phyloP scores from a whole-genome alignment of 2,329 filamentous ascomycete species.

The Emmonsiellopsis sp. region DNA sequence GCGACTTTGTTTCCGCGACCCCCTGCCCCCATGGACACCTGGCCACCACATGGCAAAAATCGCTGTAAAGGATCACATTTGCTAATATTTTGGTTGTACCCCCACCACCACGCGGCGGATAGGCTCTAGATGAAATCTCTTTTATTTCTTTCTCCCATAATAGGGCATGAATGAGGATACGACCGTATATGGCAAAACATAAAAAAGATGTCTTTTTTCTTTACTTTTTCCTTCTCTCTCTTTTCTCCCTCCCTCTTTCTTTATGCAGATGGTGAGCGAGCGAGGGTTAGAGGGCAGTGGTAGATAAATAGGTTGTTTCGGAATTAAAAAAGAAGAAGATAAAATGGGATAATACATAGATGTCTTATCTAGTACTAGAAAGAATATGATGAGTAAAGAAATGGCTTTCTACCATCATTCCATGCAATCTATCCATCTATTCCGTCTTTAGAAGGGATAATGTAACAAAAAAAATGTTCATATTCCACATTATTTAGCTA shows the following conservation, averaged over 20 bases:
- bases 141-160: background rate
- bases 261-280: background rate
- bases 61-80: background rate
- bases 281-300: too few species aligned
- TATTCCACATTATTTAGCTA: too few species aligned
- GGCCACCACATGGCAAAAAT: background rate
- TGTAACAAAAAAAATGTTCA: too few species aligned
- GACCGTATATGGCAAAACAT: conserved; percentile 9
- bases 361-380: too few species aligned
- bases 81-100: background rate
- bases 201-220: background rate
- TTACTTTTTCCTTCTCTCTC: background rate
- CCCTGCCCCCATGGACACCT: background rate
- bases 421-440: too few species aligned
- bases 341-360: too few species aligned
- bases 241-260: background rate
- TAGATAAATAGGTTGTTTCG: background rate
- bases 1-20: background rate
- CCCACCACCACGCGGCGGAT: background rate
- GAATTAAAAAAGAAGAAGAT: too few species aligned
- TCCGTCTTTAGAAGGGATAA: too few species aligned
- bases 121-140: background rate
- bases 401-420: too few species aligned
- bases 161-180: conserved; percentile 12
- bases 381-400: too few species aligned